phyloP scores from a whole-genome alignment of 192 early-diverging fungal species.

The Coemansia sp. region DNA sequence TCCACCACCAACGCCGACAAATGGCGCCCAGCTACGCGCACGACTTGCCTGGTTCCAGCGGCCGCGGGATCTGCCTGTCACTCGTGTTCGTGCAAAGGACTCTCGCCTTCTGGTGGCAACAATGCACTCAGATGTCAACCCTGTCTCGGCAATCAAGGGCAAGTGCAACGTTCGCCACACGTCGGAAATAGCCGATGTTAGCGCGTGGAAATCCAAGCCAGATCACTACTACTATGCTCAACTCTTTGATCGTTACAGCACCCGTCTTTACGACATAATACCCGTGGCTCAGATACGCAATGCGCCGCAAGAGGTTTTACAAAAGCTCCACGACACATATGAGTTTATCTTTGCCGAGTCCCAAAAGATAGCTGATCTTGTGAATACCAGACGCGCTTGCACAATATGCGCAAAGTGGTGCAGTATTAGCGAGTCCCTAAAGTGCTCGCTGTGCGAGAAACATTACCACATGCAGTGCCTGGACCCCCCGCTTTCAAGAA shows the following conservation, averaged over 20 bases:
- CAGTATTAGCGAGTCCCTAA: conserved; percentile 63
- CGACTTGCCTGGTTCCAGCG: conserved; percentile 76
- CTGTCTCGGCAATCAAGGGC: conserved; percentile 75
- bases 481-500: conserved; percentile 71
- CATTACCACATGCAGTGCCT: conserved; percentile 83
- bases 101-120: conserved; percentile 76
- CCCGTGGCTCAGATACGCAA: conserved; percentile 77
- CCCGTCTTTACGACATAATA: conserved; percentile 83
- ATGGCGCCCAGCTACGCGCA: conserved; percentile 31
- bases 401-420: conserved; percentile 74
- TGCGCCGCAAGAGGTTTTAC: conserved; percentile 70
- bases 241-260: conserved; percentile 88
- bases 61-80: conserved; percentile 69
- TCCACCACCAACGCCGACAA: conserved; percentile 17
- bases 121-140: conserved; percentile 87
- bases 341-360: conserved; percentile 85
- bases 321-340: conserved; percentile 67
- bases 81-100: conserved; percentile 63
- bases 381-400: conserved; percentile 68
- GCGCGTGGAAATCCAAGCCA: conserved; percentile 45
- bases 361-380: conserved; percentile 76
- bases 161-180: conserved; percentile 74
- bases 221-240: conserved; percentile 87
- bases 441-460: conserved; percentile 74
- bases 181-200: conserved; percentile 35